Evolutionary conservation across 768 basidiomycete genomes (phyloP).

Genomic region (Leucosporidium yakuticum): DNA sequence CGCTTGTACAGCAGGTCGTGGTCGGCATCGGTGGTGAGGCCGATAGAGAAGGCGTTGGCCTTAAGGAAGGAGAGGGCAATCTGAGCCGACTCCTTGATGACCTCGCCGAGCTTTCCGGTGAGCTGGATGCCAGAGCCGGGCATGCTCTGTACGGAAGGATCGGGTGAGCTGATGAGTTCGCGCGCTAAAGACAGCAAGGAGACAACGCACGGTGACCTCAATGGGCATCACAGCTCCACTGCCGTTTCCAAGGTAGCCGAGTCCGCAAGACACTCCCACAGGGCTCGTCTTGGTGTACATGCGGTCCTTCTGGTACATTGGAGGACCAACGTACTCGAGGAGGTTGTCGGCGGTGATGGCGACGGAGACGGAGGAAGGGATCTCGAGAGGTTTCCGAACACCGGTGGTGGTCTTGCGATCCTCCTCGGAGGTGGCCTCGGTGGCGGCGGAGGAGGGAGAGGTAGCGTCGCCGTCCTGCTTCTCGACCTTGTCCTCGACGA

Average conservation of each 20-base stretch:
- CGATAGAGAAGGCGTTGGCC: slow-evolving; percentile 77
- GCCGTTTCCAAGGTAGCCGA: slow-evolving; percentile 94
- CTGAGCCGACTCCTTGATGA: slow-evolving; percentile 92
- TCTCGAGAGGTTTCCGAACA: slow-evolving; percentile 68
- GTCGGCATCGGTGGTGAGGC: slow-evolving; percentile 64
- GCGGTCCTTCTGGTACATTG: slow-evolving; percentile 88
- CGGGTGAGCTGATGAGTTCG: background rate
- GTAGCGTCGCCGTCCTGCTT: slow-evolving; percentile 31
- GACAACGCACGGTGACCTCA: slow-evolving; percentile 63
- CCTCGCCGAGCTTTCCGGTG: slow-evolving; percentile 96
- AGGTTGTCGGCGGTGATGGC: slow-evolving; percentile 77
- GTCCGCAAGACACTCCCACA: slow-evolving; percentile 85
- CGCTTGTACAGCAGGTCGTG: slow-evolving; percentile 77
- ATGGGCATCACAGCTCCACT: slow-evolving; percentile 96
- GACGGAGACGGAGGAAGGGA: slow-evolving; percentile 73
- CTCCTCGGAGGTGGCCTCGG: slow-evolving; percentile 34
- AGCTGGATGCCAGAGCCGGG: slow-evolving; percentile 93
- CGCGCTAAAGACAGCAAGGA: background rate
- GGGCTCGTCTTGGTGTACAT: slow-evolving; percentile 77
- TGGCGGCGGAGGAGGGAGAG: slow-evolving; percentile 14
- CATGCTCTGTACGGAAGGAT: slow-evolving; percentile 63
- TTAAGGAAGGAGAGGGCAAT: slow-evolving; percentile 93
- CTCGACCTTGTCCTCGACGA: slow-evolving; percentile 24
- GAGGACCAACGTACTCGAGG: slow-evolving; percentile 94
- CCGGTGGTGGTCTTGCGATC: slow-evolving; percentile 62